A percentile compares a stretch with the other conserved stretches of the same genome.
Conservation (phyloP, 2,329 filamentous ascomycete genomes). For the Plenodomus tracheiphilus region DNA sequence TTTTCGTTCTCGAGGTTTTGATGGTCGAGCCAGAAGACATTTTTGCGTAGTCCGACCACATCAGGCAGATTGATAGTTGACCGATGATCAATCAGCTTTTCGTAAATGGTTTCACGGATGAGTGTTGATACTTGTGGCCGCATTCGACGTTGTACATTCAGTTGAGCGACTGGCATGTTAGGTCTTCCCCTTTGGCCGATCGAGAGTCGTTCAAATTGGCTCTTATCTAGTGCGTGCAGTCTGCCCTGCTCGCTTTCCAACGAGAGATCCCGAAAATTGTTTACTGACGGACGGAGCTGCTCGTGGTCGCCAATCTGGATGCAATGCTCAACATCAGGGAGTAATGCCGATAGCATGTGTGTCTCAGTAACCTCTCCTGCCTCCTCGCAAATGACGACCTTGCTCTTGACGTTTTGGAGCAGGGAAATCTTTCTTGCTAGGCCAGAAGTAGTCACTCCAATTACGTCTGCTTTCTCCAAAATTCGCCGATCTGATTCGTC, state of each 20-base stretch:
- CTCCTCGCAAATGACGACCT: slow-evolving; percentile 68
- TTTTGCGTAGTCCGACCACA: slow-evolving; percentile 57
- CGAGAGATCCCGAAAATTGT: slow-evolving; percentile 57
- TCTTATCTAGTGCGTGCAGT: slow-evolving; percentile 61
- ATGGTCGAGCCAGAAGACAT: slow-evolving; percentile 68
- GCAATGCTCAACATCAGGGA: slow-evolving; percentile 63
- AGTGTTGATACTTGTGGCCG: slow-evolving; percentile 64
- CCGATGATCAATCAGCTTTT: slow-evolving; percentile 56
- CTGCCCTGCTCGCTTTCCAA: slow-evolving; percentile 54
- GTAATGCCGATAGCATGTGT: slow-evolving; percentile 62
- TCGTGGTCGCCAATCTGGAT: slow-evolving; percentile 68
- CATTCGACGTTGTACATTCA: slow-evolving; percentile 68
- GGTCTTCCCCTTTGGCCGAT: slow-evolving; percentile 23
- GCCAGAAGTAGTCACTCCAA: slow-evolving; percentile 64
- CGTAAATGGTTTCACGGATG: slow-evolving; percentile 62
- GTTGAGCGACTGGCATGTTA: slow-evolving; percentile 30
- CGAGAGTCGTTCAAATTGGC: slow-evolving; percentile 64
- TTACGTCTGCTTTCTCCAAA: slow-evolving; percentile 52
- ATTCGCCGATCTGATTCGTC: slow-evolving; percentile 48
- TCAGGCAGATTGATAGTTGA: slow-evolving; percentile 47
- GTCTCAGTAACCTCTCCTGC: slow-evolving; percentile 70
- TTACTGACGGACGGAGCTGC: slow-evolving; percentile 63
- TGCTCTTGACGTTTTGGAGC: slow-evolving; percentile 55
- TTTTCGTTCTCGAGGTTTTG: slow-evolving; percentile 48
- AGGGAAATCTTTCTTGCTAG: slow-evolving; percentile 59